Base-by-base conservation (phyloP, 1,284 basidiomycete genomes). In the Thecaphora frezii region DNA sequence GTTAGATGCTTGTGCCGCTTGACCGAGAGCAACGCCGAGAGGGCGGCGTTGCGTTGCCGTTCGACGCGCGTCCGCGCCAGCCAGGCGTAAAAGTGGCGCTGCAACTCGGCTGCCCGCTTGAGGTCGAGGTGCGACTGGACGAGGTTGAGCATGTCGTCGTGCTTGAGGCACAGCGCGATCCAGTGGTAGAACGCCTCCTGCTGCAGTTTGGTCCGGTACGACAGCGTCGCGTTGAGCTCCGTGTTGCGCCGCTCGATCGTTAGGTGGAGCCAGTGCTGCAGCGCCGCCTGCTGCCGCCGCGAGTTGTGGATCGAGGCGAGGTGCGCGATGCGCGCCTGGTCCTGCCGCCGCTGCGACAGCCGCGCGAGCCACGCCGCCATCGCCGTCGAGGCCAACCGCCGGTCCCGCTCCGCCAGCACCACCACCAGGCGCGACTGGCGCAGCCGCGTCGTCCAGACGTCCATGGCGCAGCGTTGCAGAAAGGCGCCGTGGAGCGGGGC, bases 81-180 rank as follows among this genome's bases (percentile, higher is more conserved):
- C 69, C 69, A 71, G 26, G 38, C 41, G 9, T 19, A 9, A 19
- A 71, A 69, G 1, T 40, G 45, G 16, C 52, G 46, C 37, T 44
- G 46, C 45, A 51, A 46, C 1, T 42, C 16, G 2, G 58, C 63
- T 37, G 64, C 67, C 38, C 54, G 47, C 41, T 71, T 71, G 47
- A 71, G 61, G 50, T 71, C 69, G 25, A 59, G 33, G 21, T 60
- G 70, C 51, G 67, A 70, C 51, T 70, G 54, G 48, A 65, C 58
- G 24, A 71, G 45, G 4, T 61, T 66, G 16, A 62, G 28, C 14
- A 56, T 44, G 26, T 71, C 69, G 37, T 66, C 69, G 25, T 72
- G 67, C 5, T 57, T 57, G 39, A 65, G 36, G 22, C 64, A 68
- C 4, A 57, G 64, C 28, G 60, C 58, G 36, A 70, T 59, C 69